A percentile compares a stretch with the other conserved stretches of the same genome.
Evolutionary conservation across 495 filamentous ascomycete genomes (phyloP).

Genomic region (Xylaria flabelliformis): DNA sequence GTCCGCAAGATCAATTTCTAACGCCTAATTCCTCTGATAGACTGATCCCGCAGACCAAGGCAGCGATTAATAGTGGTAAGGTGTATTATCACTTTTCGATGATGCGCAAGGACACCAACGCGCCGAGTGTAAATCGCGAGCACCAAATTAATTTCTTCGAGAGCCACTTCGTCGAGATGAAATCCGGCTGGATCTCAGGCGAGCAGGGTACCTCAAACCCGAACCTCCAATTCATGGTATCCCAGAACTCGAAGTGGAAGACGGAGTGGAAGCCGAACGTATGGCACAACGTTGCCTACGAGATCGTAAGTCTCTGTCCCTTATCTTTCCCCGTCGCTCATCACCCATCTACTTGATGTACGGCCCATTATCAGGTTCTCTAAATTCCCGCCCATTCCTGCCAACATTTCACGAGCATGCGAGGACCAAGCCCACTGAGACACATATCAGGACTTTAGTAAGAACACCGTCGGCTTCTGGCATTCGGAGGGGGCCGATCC

Average conservation of each 20-base stretch:
- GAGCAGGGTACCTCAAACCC: constrained; percentile 60
- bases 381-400: not conserved
- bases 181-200: constrained; percentile 70
- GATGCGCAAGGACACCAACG: constrained; percentile 62
- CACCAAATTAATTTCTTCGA: constrained; percentile 81
- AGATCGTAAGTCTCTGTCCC: constrained; percentile 48
- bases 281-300: constrained; percentile 77
- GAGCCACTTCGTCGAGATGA: constrained; percentile 78
- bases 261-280: constrained; percentile 58
- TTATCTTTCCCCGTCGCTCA: not conserved
- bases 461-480: constrained; percentile 69
- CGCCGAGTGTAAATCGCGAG: constrained; percentile 66
- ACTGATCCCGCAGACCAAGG: constrained; percentile 72
- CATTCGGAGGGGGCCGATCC: constrained; percentile 65
- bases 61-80: constrained; percentile 65
- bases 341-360: not conserved
- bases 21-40: not conserved
- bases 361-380: not conserved
- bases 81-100: constrained; percentile 76
- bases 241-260: constrained; percentile 50
- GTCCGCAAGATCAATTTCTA: not conserved
- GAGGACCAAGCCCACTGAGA: not conserved
- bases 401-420: not conserved
- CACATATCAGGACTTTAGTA: constrained; percentile 57
- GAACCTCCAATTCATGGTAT: constrained; percentile 55